Conservation (phyloP, 2,329 filamentous ascomycete species). For the Lasiodiplodia gonubiensis region DNA sequence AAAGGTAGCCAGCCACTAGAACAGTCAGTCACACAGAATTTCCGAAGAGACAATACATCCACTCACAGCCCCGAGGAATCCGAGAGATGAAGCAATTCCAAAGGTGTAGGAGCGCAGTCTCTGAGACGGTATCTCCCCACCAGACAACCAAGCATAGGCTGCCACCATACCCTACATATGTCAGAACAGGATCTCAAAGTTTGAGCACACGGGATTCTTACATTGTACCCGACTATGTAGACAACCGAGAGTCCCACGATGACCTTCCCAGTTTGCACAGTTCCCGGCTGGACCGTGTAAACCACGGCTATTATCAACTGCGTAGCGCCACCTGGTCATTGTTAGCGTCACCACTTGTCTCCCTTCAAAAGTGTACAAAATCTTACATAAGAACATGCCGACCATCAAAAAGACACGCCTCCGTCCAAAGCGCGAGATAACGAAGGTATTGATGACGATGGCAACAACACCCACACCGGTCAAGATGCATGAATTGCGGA, state of each 20-base stretch:
- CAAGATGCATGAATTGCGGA: slow-evolving; percentile 63
- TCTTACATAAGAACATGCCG: slow-evolving; percentile 57
- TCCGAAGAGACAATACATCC: neutral
- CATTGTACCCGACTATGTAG: slow-evolving; percentile 61
- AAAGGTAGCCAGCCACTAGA: slow-evolving; percentile 60
- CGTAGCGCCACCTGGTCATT: slow-evolving; percentile 49
- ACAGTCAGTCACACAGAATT: neutral
- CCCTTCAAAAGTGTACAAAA: too few species aligned
- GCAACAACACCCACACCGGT: slow-evolving; percentile 60
- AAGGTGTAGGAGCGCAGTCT: slow-evolving; percentile 64
- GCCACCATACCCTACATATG: slow-evolving; percentile 52
- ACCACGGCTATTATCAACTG: slow-evolving; percentile 61
- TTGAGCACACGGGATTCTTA: neutral
- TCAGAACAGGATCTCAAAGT: neutral
- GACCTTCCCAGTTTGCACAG: slow-evolving; percentile 50
- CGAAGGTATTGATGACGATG: slow-evolving; percentile 58
- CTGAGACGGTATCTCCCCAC: slow-evolving; percentile 64
- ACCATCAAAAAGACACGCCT: slow-evolving; percentile 59
- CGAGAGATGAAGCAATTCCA: slow-evolving; percentile 58
- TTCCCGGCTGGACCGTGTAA: slow-evolving; percentile 55
- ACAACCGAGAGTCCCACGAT: slow-evolving; percentile 61
- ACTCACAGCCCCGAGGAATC: slow-evolving; percentile 56
- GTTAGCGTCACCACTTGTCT: neutral
- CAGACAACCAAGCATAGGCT: slow-evolving; percentile 63
- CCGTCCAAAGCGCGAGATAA: slow-evolving; percentile 61